Conservation (phyloP, 306 rosid genomes). For the Castanea crenata region DNA sequence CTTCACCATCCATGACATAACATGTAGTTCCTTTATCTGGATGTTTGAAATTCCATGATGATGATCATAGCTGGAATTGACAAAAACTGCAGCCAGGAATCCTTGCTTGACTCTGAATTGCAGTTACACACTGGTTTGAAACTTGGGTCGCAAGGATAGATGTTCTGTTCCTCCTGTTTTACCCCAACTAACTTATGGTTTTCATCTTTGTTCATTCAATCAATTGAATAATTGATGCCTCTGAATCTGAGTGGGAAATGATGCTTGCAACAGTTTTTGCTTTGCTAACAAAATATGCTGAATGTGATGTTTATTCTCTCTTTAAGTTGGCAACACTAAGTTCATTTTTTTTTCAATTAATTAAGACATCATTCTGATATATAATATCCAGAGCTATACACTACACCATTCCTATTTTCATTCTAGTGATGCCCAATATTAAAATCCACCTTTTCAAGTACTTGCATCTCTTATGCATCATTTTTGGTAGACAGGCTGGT, state of each 20-base stretch:
- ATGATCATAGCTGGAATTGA: neutral
- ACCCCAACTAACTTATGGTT: neutral
- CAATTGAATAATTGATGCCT: neutral
- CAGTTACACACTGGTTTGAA: neutral
- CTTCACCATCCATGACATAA: neutral
- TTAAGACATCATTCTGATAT: neutral
- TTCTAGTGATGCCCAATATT: neutral
- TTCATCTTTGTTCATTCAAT: neutral
- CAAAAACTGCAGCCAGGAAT: neutral
- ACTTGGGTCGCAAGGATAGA: neutral
- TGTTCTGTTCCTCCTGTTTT: neutral
- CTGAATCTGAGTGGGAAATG: neutral
- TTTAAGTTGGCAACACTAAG: neutral
- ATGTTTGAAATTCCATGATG: neutral
- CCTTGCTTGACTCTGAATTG: neutral
- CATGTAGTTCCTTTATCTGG: neutral
- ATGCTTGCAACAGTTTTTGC: neutral
- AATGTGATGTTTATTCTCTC: neutral
- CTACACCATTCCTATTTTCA: constrained; percentile 11
- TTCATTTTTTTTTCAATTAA: neutral
- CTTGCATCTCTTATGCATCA: constrained; percentile 33
- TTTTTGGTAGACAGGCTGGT: constrained; percentile 69
- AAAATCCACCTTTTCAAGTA: constrained; percentile 12
- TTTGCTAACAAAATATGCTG: neutral
- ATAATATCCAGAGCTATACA: neutral